Evolutionary conservation across 805 yeast species (phyloP).

Genomic region (Limtongia smithiae): DNA sequence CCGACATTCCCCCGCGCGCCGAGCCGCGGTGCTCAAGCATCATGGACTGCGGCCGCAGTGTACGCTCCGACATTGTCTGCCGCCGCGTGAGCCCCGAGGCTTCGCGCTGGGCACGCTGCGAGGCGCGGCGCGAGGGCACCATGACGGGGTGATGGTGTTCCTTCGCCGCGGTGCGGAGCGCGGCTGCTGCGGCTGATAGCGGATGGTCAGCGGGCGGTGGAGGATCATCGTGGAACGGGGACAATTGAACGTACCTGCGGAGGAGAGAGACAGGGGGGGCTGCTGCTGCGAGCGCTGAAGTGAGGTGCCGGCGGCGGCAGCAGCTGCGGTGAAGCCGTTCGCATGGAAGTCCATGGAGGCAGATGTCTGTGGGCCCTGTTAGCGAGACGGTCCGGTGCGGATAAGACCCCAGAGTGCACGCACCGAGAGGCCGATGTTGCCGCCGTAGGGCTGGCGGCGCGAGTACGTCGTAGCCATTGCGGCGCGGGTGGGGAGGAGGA

Average conservation of each 20-base stretch:
- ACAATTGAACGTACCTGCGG: conserved; percentile 18
- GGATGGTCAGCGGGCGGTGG: background rate
- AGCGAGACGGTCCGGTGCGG: background rate
- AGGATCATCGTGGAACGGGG: conserved; percentile 1
- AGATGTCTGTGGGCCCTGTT: conserved; percentile 12
- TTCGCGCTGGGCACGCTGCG: conserved; percentile 7
- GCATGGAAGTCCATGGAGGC: conserved; percentile 19
- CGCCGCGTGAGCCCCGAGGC: conserved; percentile 9
- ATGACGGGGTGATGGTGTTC: conserved; percentile 8
- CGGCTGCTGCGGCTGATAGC: conserved; percentile 24
- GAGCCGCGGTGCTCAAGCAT: too few species aligned
- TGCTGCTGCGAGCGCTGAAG: conserved; percentile 17
- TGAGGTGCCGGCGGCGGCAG: conserved; percentile 13
- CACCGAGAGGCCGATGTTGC: conserved; percentile 12
- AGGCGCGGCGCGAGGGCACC: conserved; percentile 11
- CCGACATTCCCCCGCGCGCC: background rate
- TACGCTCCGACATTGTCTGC: conserved; percentile 22
- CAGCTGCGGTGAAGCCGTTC: conserved; percentile 7
- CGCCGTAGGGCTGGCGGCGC: conserved; percentile 13
- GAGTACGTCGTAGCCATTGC: background rate
- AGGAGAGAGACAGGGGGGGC: conserved; percentile 19
- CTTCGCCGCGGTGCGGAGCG: conserved; percentile 13
- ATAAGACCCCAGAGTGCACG: background rate
- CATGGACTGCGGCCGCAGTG: conserved; percentile 11
- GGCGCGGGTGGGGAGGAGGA: background rate